Evolutionary conservation across 148 eudicot species (phyloP).

Genomic region (Heliamphora exappendiculata): DNA sequence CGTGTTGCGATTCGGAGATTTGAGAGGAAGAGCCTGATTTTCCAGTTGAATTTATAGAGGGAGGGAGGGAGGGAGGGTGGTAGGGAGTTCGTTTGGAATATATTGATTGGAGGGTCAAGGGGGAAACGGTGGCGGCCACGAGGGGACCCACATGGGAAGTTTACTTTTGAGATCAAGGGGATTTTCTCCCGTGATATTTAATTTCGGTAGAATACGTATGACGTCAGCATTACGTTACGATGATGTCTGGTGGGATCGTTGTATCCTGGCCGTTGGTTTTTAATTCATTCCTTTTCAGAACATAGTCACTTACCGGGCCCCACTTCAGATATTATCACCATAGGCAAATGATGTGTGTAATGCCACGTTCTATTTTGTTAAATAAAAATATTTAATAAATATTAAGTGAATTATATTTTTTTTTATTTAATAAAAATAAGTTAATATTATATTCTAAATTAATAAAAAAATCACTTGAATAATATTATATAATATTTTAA

Average conservation of each 20-base stretch:
- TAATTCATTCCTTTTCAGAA: too few species aligned
- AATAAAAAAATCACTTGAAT: too few species aligned
- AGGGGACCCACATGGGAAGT: not conserved
- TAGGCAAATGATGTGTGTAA: too few species aligned
- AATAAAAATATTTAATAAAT: too few species aligned
- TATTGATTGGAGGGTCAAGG: slow-evolving; percentile 11
- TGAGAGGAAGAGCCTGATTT: not conserved
- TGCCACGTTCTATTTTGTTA: too few species aligned
- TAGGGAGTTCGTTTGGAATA: not conserved
- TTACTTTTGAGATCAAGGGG: not conserved
- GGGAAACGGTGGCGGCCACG: slow-evolving; percentile 1
- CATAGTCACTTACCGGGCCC: too few species aligned
- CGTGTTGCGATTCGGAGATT: not conserved
- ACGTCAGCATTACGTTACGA: slow-evolving; percentile 11
- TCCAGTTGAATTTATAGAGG: slow-evolving; percentile 14
- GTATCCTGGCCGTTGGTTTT: slow-evolving; percentile 8
- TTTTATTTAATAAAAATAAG: too few species aligned
- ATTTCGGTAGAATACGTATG: not conserved
- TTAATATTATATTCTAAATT: too few species aligned
- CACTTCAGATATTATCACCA: too few species aligned
- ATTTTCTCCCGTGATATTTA: not conserved
- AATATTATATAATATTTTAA: too few species aligned
- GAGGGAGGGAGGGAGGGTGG: not conserved
- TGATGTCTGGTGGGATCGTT: slow-evolving; percentile 8
- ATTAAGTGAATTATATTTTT: too few species aligned